These are phyloP conservation scores for Neofusicoccum parvum DNA, from an alignment of 2,329 filamentous ascomycete species.

Conservation along the genomic window DNA sequence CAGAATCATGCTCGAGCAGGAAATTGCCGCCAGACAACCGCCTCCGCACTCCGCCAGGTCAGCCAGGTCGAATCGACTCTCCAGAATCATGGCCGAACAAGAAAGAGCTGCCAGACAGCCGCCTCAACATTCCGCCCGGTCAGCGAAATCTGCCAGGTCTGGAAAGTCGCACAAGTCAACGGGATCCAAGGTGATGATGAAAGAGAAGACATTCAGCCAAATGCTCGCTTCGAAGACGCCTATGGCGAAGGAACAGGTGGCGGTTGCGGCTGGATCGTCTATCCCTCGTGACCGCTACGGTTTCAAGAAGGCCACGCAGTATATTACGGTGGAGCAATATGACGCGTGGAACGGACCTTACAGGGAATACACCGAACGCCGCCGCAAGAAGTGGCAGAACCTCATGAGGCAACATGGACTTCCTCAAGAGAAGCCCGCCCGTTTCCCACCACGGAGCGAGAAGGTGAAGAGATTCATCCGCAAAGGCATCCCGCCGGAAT, in stretches of 20 bases:
- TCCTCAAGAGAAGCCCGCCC: slow-evolving; percentile 68
- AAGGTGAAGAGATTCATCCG: slow-evolving; percentile 89
- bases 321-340: slow-evolving; percentile 75
- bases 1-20: slow-evolving; percentile 18
- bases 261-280: slow-evolving; percentile 22
- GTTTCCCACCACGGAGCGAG: slow-evolving; percentile 77
- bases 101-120: slow-evolving; percentile 3
- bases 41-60: slow-evolving; percentile 14
- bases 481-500: slow-evolving; percentile 91
- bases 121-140: slow-evolving; percentile 7
- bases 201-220: slow-evolving; percentile 11
- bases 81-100: slow-evolving; percentile 20
- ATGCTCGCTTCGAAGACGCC: slow-evolving; percentile 14
- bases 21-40: neutral
- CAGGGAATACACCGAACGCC: slow-evolving; percentile 70
- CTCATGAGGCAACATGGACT: slow-evolving; percentile 77
- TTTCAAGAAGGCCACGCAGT: slow-evolving; percentile 84
- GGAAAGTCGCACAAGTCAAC: slow-evolving; percentile 1
- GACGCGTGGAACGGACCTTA: slow-evolving; percentile 80
- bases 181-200: neutral
- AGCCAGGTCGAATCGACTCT: slow-evolving; percentile 2
- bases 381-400: slow-evolving; percentile 78
- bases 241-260: neutral
- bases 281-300: slow-evolving; percentile 77
- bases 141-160: neutral